Evolutionary conservation across 345 rosid species (phyloP).

Genomic region (Geranium rotundifolium): DNA sequence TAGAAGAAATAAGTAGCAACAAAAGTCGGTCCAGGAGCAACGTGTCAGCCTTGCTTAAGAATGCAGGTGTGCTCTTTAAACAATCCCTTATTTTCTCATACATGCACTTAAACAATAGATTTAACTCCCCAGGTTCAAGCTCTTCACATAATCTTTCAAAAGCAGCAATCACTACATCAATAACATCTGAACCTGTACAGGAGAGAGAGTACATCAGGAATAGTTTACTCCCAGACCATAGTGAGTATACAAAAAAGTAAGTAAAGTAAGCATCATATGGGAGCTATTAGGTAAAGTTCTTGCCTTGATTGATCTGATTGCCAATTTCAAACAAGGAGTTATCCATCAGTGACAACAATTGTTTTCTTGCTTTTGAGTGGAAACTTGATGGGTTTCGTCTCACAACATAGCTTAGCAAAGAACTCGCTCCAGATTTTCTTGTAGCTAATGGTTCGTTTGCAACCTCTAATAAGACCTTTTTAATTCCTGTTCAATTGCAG

Average conservation of each 20-base stretch:
- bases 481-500: conserved; percentile 39
- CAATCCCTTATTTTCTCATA: conserved; percentile 31
- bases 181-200: conserved; percentile 38
- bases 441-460: conserved; percentile 30
- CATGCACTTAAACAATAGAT: conserved; percentile 44
- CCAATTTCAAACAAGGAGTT: conserved; percentile 36
- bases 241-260: too few relatives aligned
- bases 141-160: conserved; percentile 52
- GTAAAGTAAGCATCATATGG: neutral
- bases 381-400: conserved; percentile 45
- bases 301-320: conserved; percentile 50
- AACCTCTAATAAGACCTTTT: conserved; percentile 56
- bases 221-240: neutral
- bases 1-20: conserved; percentile 33
- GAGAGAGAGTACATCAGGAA: conserved; percentile 11
- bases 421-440: conserved; percentile 49
- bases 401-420: conserved; percentile 56
- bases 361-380: conserved; percentile 57
- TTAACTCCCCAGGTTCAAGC: conserved; percentile 40
- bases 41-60: conserved; percentile 4
- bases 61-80: conserved; percentile 29
- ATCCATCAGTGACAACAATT: conserved; percentile 39
- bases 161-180: conserved; percentile 45
- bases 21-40: neutral
- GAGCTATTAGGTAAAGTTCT: conserved; percentile 14